phyloP scores from a whole-genome alignment of 2,329 filamentous ascomycete species.

The Capronia coronata region DNA sequence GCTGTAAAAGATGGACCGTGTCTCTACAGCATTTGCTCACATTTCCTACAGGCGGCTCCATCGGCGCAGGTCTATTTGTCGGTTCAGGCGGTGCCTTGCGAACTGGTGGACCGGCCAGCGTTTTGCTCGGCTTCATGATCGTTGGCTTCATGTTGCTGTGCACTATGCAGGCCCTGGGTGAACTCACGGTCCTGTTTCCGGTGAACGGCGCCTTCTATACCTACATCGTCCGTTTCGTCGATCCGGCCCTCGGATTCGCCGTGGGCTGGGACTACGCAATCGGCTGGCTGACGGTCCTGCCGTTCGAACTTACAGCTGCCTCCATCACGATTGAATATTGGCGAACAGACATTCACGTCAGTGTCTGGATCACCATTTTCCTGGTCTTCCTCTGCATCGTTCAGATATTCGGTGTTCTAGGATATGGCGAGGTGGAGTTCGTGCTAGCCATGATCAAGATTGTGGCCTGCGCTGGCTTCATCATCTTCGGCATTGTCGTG shows the following conservation, averaged over 20 bases:
- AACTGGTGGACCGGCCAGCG: constrained; percentile 35
- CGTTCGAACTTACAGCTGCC: constrained; percentile 25
- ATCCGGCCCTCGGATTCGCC: constrained; percentile 41
- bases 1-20: too few species aligned
- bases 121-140: constrained; percentile 45
- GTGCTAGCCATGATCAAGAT: constrained; percentile 75
- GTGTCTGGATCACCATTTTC: constrained; percentile 61
- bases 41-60: constrained; percentile 28
- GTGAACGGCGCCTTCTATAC: constrained; percentile 63
- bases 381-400: constrained; percentile 63
- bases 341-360: constrained; percentile 30
- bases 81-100: constrained; percentile 35
- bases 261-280: constrained; percentile 38
- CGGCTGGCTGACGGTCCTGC: constrained; percentile 22
- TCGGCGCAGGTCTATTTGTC: constrained; percentile 37
- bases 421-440: constrained; percentile 78
- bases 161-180: constrained; percentile 52
- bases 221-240: constrained; percentile 61
- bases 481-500: constrained; percentile 66
- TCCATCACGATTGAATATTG: constrained; percentile 26
- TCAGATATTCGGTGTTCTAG: constrained; percentile 75
- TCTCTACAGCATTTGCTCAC: too few species aligned
- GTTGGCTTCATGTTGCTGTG: constrained; percentile 56
- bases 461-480: constrained; percentile 71
- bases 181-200: constrained; percentile 76